A percentile compares a stretch with the other conserved stretches of the same genome.
These are phyloP conservation scores for Fusarium sublunatum DNA, from an alignment of 2,329 filamentous ascomycete genomes.

Conservation along the genomic window DNA sequence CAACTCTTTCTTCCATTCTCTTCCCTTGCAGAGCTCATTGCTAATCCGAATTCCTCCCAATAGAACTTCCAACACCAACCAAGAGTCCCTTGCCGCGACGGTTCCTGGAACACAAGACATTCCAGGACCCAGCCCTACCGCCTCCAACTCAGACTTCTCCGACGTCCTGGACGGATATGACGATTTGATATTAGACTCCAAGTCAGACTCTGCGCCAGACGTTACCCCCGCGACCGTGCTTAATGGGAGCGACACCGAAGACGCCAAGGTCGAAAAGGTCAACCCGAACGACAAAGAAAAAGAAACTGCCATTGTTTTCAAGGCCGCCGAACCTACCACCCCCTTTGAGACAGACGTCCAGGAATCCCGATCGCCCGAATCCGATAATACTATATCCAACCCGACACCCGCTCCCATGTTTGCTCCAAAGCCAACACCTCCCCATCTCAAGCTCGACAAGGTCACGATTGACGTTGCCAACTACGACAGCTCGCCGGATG, in stretches of 20 bases:
- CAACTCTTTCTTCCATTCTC: conserved; percentile 9
- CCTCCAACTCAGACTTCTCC: conserved; percentile 56
- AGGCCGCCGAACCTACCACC: conserved; percentile 25
- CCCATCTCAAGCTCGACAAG: conserved; percentile 63
- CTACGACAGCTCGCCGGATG: conserved; percentile 43
- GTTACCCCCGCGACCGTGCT: conserved; percentile 42
- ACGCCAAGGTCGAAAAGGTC: conserved; percentile 40
- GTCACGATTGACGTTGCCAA: conserved; percentile 50
- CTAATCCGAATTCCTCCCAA: conserved; percentile 46
- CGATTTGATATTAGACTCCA: conserved; percentile 54
- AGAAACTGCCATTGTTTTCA: conserved; percentile 22
- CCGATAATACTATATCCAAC: conserved; percentile 54
- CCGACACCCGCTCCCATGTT: conserved; percentile 60
- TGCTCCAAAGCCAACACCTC: conserved; percentile 62
- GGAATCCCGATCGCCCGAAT: conserved; percentile 36
- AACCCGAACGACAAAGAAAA: conserved; percentile 42
- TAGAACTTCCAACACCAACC: conserved; percentile 44
- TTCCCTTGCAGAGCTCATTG: conserved; percentile 21
- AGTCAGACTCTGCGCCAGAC: conserved; percentile 45
- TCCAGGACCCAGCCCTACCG: conserved; percentile 56
- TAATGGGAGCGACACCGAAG: conserved; percentile 44
- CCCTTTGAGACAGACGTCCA: conserved; percentile 44
- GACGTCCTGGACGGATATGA: conserved; percentile 59
- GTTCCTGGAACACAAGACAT: conserved; percentile 52
- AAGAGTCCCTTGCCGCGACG: conserved; percentile 41